Evolutionary conservation across 2,329 filamentous ascomycete species (phyloP), one percentile per base, ranked within the genome.

Genomic region (Monosporascus sp.): DNA sequence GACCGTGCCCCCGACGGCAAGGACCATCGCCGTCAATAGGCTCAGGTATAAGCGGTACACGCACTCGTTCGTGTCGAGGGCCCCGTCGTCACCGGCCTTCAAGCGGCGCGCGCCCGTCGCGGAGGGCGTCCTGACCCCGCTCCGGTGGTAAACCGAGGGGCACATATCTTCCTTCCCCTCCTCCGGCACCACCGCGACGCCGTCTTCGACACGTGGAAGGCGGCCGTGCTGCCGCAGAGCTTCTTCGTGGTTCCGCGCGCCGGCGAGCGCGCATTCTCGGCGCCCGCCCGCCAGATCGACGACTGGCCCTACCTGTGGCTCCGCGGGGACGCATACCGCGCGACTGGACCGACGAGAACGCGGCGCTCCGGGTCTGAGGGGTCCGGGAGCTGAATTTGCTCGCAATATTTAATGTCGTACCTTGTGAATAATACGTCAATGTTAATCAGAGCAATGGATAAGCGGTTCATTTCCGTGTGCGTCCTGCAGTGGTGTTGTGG

Each of bases 231-330:
- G 28, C 31, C 55, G 35, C 49, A 55, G 52, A 55, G 55, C 5
- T 59, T 59, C 55, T 59, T 59, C 57, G 26, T 57, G 31, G 55
- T 53, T 20, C 48, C 50, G 44, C 2, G 41, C 17, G 40, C 51
- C 2, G 57, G 55, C 31, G 51, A 47, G 2, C 57, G 54, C 53
- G 51, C 51, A 17, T 50, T 57, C 49, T 7, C 37, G 22, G 50
- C 37, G 8, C 38, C 47, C 11, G 11, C 24, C 11, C 50, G 46
- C n/a, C 31, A 40, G 31, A 51, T 55, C 40, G 55, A 59, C 48
- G 57, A 59, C 55, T 59, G 55, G 47, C 53, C 50, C 4, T 51
- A 57, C 46, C 52, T 57, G 45, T 59, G 57, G 57, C 51, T 50
- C n/a, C 53, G 55, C 51, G 52, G 50, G 26, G 51, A 46, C n/a